Conservation (phyloP, 495 filamentous ascomycete genomes). For the Aspergillus avenaceus region DNA sequence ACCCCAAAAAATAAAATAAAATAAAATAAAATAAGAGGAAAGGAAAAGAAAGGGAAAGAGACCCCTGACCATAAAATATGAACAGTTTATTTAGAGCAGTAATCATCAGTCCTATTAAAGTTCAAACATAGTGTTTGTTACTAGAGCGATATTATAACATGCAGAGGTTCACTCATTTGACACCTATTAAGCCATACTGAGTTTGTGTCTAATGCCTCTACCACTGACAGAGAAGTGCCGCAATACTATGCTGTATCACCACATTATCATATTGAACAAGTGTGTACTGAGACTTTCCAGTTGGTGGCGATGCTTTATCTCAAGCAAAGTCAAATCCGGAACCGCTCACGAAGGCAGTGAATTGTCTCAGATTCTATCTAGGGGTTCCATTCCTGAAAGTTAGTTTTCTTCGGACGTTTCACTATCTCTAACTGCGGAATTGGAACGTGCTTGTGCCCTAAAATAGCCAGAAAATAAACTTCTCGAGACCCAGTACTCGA, state of each 20-base stretch:
- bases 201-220: no score
- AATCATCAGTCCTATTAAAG: no score
- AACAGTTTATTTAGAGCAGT: no score
- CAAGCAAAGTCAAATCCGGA: not conserved
- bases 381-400: slow-evolving; percentile 10
- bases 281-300: no score
- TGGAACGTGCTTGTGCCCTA: slow-evolving; percentile 9
- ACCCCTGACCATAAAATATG: slow-evolving; percentile 2
- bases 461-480: slow-evolving; percentile 8
- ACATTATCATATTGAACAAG: no score
- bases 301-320: no score
- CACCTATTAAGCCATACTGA: no score
- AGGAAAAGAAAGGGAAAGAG: not conserved
- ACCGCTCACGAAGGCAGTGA: not conserved
- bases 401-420: slow-evolving; percentile 18
- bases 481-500: slow-evolving; percentile 5
- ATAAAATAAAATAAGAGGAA: not conserved
- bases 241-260: not conserved
- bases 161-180: no score
- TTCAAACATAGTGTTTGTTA: no score
- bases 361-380: slow-evolving; percentile 12
- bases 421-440: slow-evolving; percentile 13
- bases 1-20: not conserved
- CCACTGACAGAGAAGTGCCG: no score
- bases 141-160: no score